These are phyloP conservation scores for Collybia nuda DNA, from an alignment of 768 basidiomycete genomes.

Conservation along the genomic window DNA sequence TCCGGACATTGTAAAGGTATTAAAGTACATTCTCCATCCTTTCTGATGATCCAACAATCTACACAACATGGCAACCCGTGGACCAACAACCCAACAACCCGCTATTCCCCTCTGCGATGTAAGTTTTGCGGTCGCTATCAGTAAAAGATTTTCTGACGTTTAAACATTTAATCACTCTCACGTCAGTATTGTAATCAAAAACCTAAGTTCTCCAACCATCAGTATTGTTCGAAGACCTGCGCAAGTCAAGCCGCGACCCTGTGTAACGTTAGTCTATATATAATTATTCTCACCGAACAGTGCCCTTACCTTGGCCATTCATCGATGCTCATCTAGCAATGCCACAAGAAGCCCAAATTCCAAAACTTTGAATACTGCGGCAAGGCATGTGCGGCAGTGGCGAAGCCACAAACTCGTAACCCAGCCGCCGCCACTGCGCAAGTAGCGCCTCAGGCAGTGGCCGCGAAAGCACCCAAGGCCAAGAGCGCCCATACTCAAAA, in stretches of 20 bases:
- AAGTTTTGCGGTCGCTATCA: conserved; percentile 9
- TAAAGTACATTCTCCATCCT: conserved; percentile 6
- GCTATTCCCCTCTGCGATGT: conserved; percentile 41
- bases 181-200: conserved; percentile 50
- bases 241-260: conserved; percentile 38
- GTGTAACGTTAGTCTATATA: conserved; percentile 39
- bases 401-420: conserved; percentile 28
- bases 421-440: conserved; percentile 3
- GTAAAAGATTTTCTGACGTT: conserved; percentile 4
- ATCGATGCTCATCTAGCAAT: conserved; percentile 34
- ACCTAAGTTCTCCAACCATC: conserved; percentile 43
- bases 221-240: conserved; percentile 57
- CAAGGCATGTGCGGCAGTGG: conserved; percentile 58
- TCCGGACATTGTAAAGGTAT: conserved; percentile 2
- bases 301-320: not conserved
- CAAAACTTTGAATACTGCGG: conserved; percentile 62
- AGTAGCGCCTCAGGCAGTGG: conserved; percentile 8
- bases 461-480: conserved; percentile 13
- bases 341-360: conserved; percentile 60
- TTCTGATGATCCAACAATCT: not conserved
- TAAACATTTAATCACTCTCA: conserved; percentile 2
- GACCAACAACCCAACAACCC: conserved; percentile 11
- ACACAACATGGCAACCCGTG: conserved; percentile 11
- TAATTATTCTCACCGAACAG: not conserved
- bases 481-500: conserved; percentile 11